Conservation (phyloP, 805 yeast genomes). For the Barnettozyma salicaria region DNA sequence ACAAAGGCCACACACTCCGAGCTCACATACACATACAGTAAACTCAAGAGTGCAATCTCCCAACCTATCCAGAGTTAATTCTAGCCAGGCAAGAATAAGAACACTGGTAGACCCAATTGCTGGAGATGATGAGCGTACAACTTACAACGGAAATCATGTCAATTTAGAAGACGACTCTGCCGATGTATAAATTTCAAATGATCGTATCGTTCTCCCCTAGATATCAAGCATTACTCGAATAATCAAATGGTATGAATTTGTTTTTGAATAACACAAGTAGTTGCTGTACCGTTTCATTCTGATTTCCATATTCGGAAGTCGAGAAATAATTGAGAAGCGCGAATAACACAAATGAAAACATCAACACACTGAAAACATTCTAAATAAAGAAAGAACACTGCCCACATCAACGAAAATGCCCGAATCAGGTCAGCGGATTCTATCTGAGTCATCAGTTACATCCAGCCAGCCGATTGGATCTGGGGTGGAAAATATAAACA, state of each 20-base stretch:
- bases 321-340: constrained; percentile 1
- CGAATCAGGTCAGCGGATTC: constrained; percentile 3
- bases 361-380: background rate
- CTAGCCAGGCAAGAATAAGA: constrained; percentile 23
- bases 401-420: constrained; percentile 1
- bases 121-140: constrained; percentile 35
- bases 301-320: constrained; percentile 8
- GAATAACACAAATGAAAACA: background rate
- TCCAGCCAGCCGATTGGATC: constrained; percentile 5
- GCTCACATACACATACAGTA: constrained; percentile 15
- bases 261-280: background rate
- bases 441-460: constrained; percentile 6
- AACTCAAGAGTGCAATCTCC: constrained; percentile 8
- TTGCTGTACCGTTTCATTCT: background rate
- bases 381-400: background rate
- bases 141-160: constrained; percentile 54
- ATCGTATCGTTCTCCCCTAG: no score
- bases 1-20: constrained; percentile 14
- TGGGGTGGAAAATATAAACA: no score
- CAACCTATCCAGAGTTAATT: constrained; percentile 10
- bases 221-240: no score
- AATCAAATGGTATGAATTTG: no score
- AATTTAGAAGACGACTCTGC: constrained; percentile 43
- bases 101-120: constrained; percentile 25
- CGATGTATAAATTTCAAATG: no score